Evolutionary conservation across 306 rosid genomes (phyloP), one percentile per base, ranked within the genome.

Genomic region (Inga oerstediana): DNA sequence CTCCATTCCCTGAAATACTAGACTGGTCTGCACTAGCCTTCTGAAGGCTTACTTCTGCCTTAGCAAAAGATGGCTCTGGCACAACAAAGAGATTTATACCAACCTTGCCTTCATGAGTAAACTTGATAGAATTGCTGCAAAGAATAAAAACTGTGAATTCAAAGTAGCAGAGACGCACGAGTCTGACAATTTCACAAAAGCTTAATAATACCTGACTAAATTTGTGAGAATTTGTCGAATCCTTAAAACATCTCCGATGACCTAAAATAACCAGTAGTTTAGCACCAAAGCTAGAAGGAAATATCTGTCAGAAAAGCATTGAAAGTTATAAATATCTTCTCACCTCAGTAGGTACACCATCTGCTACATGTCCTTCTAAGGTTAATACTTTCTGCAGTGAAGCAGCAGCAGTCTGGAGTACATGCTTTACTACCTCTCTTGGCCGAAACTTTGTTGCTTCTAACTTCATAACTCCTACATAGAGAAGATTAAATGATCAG

Each of bases 191-290:
- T 20, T 17, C 35, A 77, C 12, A 17, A 84, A 83, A 62, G 72
- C 74, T 19, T 49, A 61, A 41, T 82, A 95, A 41, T 82, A 95
- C 99, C 98, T 94, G 88, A 97, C 87, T 89, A 97, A 87, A 89
- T 97, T 97, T 75, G 99, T 97, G 76, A 97, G 98, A 56, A 92
- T 97, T 86, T 97, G 99, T 80, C 99, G 92, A 84, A 97, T 94
- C 88, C 99, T 89, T 82, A 97, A 88, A 83, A 97, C 99, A 79
- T 94, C 99, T 52, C 99, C 99, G 17, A 92, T 86, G 79, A 94
- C 94, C 99, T 95, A 92, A 51, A 93, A n/a, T 64, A 75, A 7
- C 41, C 32, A 15, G 8, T 15, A 46, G 61, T 27, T 37, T 10
- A 9, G 20, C 44, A 45, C 27, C 32, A 78, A 64, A 1, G 6